Conservation (phyloP, 2,329 filamentous ascomycete genomes). For the Fusarium haematococcum region DNA sequence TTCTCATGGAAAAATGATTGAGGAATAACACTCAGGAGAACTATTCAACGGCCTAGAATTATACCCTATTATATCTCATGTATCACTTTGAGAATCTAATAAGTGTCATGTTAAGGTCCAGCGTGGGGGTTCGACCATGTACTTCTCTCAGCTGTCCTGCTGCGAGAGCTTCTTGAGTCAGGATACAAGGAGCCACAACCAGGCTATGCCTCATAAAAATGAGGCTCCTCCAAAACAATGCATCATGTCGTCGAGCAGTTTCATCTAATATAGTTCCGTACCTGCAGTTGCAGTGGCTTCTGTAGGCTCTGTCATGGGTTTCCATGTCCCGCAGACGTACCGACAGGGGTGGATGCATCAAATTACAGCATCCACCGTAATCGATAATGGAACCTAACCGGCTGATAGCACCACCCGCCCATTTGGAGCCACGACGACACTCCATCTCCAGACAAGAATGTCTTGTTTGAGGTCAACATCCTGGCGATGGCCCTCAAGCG, state of each 20-base stretch:
- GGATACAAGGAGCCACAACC: neutral
- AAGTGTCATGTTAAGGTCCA: neutral
- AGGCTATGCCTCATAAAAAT: neutral
- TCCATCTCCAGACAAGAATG: slow-evolving; percentile 47
- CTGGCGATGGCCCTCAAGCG: slow-evolving; percentile 76
- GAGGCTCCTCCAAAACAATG: neutral
- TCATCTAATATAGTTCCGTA: slow-evolving; percentile 8
- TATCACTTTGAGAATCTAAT: neutral
- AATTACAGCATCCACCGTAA: slow-evolving; percentile 43
- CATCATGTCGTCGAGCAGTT: neutral
- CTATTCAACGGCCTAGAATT: neutral
- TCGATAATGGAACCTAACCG: slow-evolving; percentile 34
- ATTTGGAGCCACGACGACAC: slow-evolving; percentile 35
- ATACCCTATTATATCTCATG: neutral
- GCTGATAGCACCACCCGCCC: slow-evolving; percentile 35
- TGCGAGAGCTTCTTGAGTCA: neutral
- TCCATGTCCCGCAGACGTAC: slow-evolving; percentile 25
- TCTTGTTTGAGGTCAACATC: slow-evolving; percentile 44
- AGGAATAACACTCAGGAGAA: neutral
- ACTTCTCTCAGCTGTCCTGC: neutral
- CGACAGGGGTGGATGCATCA: slow-evolving; percentile 37
- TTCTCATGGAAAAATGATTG: neutral
- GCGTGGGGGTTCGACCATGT: neutral
- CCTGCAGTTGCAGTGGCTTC: slow-evolving; percentile 14
- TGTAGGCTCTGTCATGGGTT: slow-evolving; percentile 26